Evolutionary conservation across 1,139 yeast species (phyloP).

Genomic region (Blastobotrys petasosporus): DNA sequence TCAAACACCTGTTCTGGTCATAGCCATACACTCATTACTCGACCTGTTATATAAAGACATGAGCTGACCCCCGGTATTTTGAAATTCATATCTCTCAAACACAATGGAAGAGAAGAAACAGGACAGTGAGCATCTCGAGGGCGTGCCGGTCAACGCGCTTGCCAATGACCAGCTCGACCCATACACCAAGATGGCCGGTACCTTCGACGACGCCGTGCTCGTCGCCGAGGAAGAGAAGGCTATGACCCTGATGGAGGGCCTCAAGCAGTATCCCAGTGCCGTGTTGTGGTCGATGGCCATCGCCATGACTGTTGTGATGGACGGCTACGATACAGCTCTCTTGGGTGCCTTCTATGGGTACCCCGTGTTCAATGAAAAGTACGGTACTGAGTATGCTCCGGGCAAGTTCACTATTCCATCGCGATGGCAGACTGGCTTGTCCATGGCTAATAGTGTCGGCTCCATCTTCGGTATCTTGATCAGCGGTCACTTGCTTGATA

Average conservation of each 20-base stretch:
- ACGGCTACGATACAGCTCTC: conserved; percentile 42
- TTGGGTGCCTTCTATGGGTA: conserved; percentile 37
- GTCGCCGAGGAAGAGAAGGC: conserved; percentile 32
- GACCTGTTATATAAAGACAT: no score
- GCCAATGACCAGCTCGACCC: not conserved
- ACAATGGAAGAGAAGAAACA: not conserved
- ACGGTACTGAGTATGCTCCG: conserved; percentile 8
- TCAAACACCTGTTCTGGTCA: no score
- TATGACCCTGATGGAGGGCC: conserved; percentile 41
- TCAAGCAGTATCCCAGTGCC: conserved; percentile 37
- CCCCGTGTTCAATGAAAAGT: conserved; percentile 3
- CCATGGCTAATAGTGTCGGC: conserved; percentile 17
- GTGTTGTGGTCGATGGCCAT: conserved; percentile 41
- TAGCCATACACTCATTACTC: no score
- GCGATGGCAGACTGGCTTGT: conserved; percentile 8
- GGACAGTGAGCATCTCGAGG: not conserved
- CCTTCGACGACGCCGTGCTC: conserved; percentile 6
- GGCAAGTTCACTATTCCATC: not conserved
- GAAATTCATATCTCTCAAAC: not conserved
- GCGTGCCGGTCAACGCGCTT: not conserved
- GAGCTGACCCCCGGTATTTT: no score
- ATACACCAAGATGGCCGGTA: conserved; percentile 5
- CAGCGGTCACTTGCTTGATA: conserved; percentile 35
- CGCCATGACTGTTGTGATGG: conserved; percentile 41
- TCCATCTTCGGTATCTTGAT: conserved; percentile 40